phyloP scores from a whole-genome alignment of 1,284 basidiomycete genomes.

The Cryptococcus floricola region DNA sequence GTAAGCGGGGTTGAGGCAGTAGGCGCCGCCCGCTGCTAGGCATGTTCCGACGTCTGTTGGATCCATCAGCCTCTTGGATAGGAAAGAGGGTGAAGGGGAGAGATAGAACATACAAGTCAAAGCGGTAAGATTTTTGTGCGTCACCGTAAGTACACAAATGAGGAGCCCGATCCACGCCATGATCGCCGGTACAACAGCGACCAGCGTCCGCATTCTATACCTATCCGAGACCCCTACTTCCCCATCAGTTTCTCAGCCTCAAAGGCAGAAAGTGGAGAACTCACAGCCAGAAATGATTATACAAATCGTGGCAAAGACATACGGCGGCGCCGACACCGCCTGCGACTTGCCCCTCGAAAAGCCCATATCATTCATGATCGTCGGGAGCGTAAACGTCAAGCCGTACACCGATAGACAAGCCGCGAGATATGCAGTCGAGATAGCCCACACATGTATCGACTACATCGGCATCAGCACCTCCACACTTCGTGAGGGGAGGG shows the following conservation, averaged over 20 bases:
- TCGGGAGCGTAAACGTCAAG: constrained; percentile 46
- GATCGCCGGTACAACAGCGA: neutral
- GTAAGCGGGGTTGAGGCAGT: constrained; percentile 28
- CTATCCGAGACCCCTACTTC: constrained; percentile 1
- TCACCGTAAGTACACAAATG: constrained; percentile 11
- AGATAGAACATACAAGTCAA: constrained; percentile 16
- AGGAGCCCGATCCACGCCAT: neutral
- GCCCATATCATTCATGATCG: constrained; percentile 10
- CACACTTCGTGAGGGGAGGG: neutral
- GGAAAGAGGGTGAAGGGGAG: neutral
- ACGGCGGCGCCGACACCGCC: constrained; percentile 5
- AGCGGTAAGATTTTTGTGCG: constrained; percentile 18
- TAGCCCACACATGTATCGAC: constrained; percentile 21
- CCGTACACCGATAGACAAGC: constrained; percentile 51
- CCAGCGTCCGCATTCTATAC: neutral
- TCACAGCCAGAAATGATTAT: constrained; percentile 14
- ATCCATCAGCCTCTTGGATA: neutral
- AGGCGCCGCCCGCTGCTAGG: constrained; percentile 26
- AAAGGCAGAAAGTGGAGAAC: neutral
- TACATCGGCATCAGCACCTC: constrained; percentile 3
- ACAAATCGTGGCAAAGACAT: constrained; percentile 15
- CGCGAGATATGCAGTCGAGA: constrained; percentile 15
- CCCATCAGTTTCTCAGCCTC: too few species aligned
- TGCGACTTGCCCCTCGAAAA: constrained; percentile 53
- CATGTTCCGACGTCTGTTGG: constrained; percentile 23